Percentiles rank a stretch among this genome's conserved stretches.
These are phyloP conservation scores for Populus hybrid DNA, from an alignment of 441 rosid species.

Conservation along the genomic window DNA sequence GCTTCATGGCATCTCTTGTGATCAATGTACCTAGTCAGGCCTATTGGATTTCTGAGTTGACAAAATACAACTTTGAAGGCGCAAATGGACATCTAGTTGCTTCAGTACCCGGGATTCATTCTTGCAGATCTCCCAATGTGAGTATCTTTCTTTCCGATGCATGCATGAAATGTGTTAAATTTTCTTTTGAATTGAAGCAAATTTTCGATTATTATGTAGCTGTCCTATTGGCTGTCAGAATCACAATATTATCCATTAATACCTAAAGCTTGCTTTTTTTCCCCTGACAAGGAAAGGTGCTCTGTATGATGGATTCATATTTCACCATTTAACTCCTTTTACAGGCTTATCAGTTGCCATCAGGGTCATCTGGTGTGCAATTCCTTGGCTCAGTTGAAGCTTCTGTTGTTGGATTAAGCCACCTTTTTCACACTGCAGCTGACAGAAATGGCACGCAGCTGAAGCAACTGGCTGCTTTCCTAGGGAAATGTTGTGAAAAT, in stretches of 20 bases:
- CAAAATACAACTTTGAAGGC: slow-evolving; percentile 70
- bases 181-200: neutral
- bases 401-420: slow-evolving; percentile 84
- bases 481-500: slow-evolving; percentile 48
- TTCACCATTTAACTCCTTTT: slow-evolving; percentile 11
- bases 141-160: slow-evolving; percentile 29
- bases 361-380: slow-evolving; percentile 29
- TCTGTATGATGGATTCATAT: slow-evolving; percentile 4
- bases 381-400: slow-evolving; percentile 68
- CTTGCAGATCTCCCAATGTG: slow-evolving; percentile 40
- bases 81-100: slow-evolving; percentile 75
- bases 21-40: slow-evolving; percentile 84
- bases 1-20: slow-evolving; percentile 78
- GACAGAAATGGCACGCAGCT: slow-evolving; percentile 67
- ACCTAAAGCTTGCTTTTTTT: neutral
- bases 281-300: neutral
- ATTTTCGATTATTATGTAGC: neutral
- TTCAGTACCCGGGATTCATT: slow-evolving; percentile 88
- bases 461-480: slow-evolving; percentile 66
- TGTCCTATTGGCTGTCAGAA: neutral
- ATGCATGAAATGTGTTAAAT: neutral
- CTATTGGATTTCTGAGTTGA: slow-evolving; percentile 70
- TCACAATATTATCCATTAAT: neutral
- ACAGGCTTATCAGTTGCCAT: slow-evolving; percentile 34
- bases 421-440: slow-evolving; percentile 58